Evolutionary conservation across 2,329 filamentous ascomycete species (phyloP), one percentile per base, ranked within the genome.

Genomic region (Colletotrichum sp.): DNA sequence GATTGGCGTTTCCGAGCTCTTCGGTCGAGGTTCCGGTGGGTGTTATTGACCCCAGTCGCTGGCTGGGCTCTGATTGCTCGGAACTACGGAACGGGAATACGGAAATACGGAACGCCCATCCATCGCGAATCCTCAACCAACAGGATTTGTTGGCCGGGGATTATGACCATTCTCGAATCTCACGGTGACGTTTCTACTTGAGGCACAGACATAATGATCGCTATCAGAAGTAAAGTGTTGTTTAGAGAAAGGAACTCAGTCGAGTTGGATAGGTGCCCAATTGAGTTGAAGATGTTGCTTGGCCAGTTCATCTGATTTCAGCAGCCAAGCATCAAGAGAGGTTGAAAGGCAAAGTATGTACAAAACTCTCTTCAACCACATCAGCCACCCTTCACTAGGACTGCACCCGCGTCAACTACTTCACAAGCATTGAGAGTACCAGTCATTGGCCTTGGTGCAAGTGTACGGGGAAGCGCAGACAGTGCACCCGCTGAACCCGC

Each of bases 401-500:
- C 30, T n/a, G 0, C 30, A n/a, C 15, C 32, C 21, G 7, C 3
- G 24, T 3, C 21, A 16, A 3, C 39, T 4, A n/a, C 49, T 3
- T 68, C 44, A 78, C 64, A 79, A 36, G 36, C 77, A 79, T 55
- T 79, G 77, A 12, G 77, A 78, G 30, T 79, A 79, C 74, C 75
- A 79, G 4, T 71, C 44, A 26, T 79, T 79, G 28, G 68, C 30
- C 9, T 49, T 70, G 49, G 70, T 49, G 62, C 77, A 79, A 8
- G 68, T 78, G 18, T 71, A 77, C 49, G 74, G 77, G 39, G 63
- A 57, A 7, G 32, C 77, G 68, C 77, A 79, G 4, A 24, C 60
- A 15, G 69, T 76, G 21, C 75, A 73, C 13, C 77, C 78, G 26
- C 55, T 69, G n/a, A 52, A 79, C 10, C 71, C 78, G 66, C 74